Evolutionary conservation across 192 early-diverging fungal species (phyloP), one percentile per base, ranked within the genome.

Genomic region (Borealophlyctis nickersoniae): DNA sequence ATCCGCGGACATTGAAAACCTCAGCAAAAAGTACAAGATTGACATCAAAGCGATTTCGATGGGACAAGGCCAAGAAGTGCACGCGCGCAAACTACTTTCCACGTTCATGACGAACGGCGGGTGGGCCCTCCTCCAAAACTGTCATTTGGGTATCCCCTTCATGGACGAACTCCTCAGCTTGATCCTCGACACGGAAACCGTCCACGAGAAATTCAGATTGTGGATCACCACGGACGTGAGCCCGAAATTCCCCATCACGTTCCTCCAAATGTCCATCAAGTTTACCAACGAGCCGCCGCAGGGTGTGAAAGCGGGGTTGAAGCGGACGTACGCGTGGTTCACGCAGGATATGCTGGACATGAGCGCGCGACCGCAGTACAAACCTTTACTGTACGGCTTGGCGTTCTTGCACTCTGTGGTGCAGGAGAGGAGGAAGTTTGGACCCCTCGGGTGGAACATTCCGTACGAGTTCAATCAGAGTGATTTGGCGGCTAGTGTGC

Each of bases 271-370:
- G 62, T 74, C 85, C 1, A 86, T 86, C 61, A 86, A 86, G 58
- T 86, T 86, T 63, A 86, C 85, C 16, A 86, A 86, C 70, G 85
- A 86, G 53, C 83, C 85, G 45, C 85, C 85, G 22, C 85, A 86
- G 58, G 85, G 85, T 56, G 65, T 86, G 27, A 86, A 86, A 55
- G 85, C 85, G 19, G 85, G 85, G 70, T 56, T 86, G 16, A 86
- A 86, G 73, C 64, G 85, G 19, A 86, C 85, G 4, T 86, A 86
- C 65, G 78, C 81, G 4, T 86, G 83, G 83, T 67, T 80, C 36
- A 85, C 85, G n/a, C 85, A 86, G 60, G 85, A 86, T 54, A 86
- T 86, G 83, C 72, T 86, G 9, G 85, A 86, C 59, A 86, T 86
- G 83, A 80, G 75, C 55, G 60, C 76, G 31, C 54, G 85, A 16